Conservation (phyloP, 108 stramenopile species). For the Nitzschia putrida region DNA sequence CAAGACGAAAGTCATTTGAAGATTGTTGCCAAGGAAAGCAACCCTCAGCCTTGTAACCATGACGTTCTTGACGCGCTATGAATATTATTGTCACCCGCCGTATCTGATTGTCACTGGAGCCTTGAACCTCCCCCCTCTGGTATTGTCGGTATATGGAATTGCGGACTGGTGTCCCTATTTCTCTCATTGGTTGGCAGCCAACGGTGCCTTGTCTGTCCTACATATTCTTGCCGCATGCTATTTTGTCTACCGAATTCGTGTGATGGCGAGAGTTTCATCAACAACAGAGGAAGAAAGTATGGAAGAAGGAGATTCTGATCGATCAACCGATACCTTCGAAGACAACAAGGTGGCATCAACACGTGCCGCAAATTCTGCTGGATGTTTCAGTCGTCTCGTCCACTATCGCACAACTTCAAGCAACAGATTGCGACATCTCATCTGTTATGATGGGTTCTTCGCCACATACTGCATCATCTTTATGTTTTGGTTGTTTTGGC, state of each 20-base stretch:
- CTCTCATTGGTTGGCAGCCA: conserved; percentile 7
- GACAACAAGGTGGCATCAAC: neutral
- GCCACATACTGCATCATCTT: conserved; percentile 26
- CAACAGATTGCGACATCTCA: conserved; percentile 19
- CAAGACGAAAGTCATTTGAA: neutral
- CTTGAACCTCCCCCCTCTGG: conserved; percentile 18
- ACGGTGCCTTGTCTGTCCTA: conserved; percentile 8
- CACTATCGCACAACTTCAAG: conserved; percentile 13
- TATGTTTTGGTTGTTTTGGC: conserved; percentile 29
- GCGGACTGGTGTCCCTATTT: conserved; percentile 20
- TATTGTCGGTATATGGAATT: conserved; percentile 4
- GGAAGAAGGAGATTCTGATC: conserved; percentile 8
- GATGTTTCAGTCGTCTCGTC: conserved; percentile 17
- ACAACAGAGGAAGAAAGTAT: neutral
- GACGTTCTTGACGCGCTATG: conserved; percentile 20
- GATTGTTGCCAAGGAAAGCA: neutral
- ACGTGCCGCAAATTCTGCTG: neutral
- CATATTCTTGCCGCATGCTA: conserved; percentile 12
- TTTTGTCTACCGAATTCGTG: conserved; percentile 15
- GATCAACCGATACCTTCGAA: neutral
- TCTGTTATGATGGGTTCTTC: conserved; percentile 22
- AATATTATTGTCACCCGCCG: conserved; percentile 10
- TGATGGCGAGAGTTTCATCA: neutral
- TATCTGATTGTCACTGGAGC: conserved; percentile 9
- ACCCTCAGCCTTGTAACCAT: conserved; percentile 4